Base-by-base conservation (phyloP, 192 early-diverging fungal genomes). In the Backusella morwellensis region DNA sequence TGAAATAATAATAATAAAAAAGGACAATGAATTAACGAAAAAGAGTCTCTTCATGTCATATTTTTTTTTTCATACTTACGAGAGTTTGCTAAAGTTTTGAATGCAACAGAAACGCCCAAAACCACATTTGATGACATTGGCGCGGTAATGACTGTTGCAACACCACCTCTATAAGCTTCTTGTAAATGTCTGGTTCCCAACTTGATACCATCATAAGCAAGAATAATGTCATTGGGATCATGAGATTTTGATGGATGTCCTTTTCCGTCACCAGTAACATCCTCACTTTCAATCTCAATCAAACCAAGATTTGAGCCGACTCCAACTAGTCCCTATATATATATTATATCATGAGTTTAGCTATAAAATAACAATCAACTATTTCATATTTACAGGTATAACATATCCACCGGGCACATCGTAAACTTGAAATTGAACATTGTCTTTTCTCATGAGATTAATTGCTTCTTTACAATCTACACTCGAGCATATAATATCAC, bases 181-280 rank as follows among this genome's bases (percentile, higher is more conserved):
- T 88, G 82, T 71, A 90, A 83, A 72, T 87, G 88, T 21, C 85
- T 75, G 0, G 82, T 85, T 17, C 85, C 92, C 29, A 94, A 82
- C 56, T 88, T 86, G 41, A 94, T 67, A 17, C 93, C 93, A 77
- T 93, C 92, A 26, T 88, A 78, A 56, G 92, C 88, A 35, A 80
- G 59, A 15, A 82, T 68, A 29, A 80, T 34, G 44, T 75, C 78
- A 47, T 56, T 72, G 36, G 42, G 40, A 26, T 77, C 63, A 23
- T 59, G 36, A 0, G 73, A 32, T 44, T 19, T 82, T 56, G 66
- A 74, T 2, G 75, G 21, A 32, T 76, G 11, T 0, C 76, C 75
- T 15, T 80, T 63, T 2, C 93, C 93, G 82, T 94, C 93, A n/a
- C 81, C 75, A 35, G 91, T 93, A 7, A 73, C 38, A 4, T 71